Base-by-base conservation (phyloP, 352 stramenopile species). In the Phytophthora aleatoria region DNA sequence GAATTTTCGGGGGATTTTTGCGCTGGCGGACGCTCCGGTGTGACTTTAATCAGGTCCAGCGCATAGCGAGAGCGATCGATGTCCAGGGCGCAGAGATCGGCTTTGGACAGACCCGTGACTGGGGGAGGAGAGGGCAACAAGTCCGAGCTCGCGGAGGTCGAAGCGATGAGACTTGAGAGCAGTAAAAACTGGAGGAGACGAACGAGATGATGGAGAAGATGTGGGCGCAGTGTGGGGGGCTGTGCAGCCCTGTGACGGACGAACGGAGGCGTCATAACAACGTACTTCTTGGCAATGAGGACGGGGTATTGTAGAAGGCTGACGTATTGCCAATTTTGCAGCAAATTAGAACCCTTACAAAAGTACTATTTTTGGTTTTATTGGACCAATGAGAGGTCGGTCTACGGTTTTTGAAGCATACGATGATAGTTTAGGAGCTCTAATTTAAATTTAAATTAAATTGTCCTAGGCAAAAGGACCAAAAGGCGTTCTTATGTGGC, bases 71-170 rank as follows among this genome's bases (percentile, higher is more conserved):
- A 86, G 16, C 57, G 54, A 31, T 85, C 61, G 5, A 80, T 63
- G 68, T 93, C 84, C 15, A 64, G 20, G 2, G 65, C 66, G 64
- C 84, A 92, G n/a, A 92, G 61, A 55, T 89, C 67, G 9, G 57
- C 52, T 51, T 89, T 90, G 28, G 69, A 67, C 10, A 80, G 65
- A 7, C 57, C 52, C 10, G 53, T 30, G 28, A 74, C 39, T 0
- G 69, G 69, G 5, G 39, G 13, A 5, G 67, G 61, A 41, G 50
- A 26, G 24, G 36, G 54, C 35, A 64, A 41, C 2, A 55, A 30
- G 31, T 70, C 33, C 1, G 54, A 59, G 42, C 16, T 56, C 36
- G 54, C 53, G 33, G 43, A 50, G 30, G 13, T 20, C 13, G 33
- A 48, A 33, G 35, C 24, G 8, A 57, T n/a, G 15, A 66, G 35